A percentile compares a stretch with the other conserved stretches of the same genome.
These are phyloP conservation scores for Trichoderma atroviride DNA, from an alignment of 2,329 filamentous ascomycete species.

Conservation along the genomic window DNA sequence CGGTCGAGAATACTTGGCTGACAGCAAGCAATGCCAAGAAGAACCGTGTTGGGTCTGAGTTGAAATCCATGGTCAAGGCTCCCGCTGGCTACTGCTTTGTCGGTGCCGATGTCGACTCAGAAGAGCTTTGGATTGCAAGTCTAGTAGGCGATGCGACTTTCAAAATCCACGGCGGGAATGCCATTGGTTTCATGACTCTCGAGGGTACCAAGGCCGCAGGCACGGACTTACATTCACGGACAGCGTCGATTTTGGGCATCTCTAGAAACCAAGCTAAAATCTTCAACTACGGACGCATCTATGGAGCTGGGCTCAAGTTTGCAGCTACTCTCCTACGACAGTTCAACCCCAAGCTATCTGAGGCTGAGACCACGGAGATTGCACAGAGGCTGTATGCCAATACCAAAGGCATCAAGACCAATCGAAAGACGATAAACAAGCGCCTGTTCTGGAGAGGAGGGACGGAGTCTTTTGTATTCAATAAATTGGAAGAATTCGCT, in stretches of 20 bases:
- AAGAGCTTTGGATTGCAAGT: conserved; percentile 98
- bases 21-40: conserved; percentile 96
- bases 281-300: conserved; percentile 98
- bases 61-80: conserved; percentile 95
- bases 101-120: conserved; percentile 94
- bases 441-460: conserved; percentile 91
- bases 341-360: conserved; percentile 85
- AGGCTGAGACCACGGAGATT: conserved; percentile 73
- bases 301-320: conserved; percentile 95
- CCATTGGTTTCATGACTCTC: conserved; percentile 97
- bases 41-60: conserved; percentile 92
- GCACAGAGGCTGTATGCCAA: conserved; percentile 81
- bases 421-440: conserved; percentile 69
- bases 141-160: conserved; percentile 94
- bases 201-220: conserved; percentile 94
- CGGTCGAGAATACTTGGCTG: conserved; percentile 97
- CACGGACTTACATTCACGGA: conserved; percentile 92
- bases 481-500: conserved; percentile 95
- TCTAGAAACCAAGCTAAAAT: conserved; percentile 94
- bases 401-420: conserved; percentile 89
- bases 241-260: conserved; percentile 88
- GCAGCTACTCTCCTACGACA: conserved; percentile 86
- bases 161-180: conserved; percentile 92
- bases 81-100: conserved; percentile 92
- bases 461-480: conserved; percentile 97